phyloP scores from a whole-genome alignment of 1,284 basidiomycete genomes.

The Rhodotorula sp. region DNA sequence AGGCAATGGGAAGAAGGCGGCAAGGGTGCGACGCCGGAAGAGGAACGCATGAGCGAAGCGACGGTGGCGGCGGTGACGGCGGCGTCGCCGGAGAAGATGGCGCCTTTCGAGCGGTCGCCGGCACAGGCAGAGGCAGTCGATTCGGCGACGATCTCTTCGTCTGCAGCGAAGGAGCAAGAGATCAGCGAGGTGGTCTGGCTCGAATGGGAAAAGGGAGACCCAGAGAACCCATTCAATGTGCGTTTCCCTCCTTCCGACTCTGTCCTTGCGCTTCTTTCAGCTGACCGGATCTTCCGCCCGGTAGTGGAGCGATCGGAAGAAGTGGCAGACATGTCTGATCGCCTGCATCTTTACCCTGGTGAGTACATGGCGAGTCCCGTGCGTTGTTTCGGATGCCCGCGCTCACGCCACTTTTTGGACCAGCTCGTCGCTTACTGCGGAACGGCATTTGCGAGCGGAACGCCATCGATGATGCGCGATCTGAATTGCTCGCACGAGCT shows the following conservation, averaged over 20 bases:
- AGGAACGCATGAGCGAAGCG: neutral
- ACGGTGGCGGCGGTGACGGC: neutral
- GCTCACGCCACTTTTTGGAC: neutral
- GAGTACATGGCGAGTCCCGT: neutral
- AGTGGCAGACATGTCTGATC: conserved; percentile 33
- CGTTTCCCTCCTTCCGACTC: neutral
- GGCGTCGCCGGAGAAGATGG: neutral
- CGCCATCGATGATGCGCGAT: conserved; percentile 27
- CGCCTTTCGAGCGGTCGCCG: neutral
- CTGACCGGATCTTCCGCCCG: neutral
- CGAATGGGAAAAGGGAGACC: conserved; percentile 29
- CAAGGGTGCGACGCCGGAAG: neutral
- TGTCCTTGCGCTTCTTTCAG: too few species aligned
- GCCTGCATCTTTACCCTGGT: conserved; percentile 30
- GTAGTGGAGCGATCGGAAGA: conserved; percentile 31
- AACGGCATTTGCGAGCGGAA: conserved; percentile 30
- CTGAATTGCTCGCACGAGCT: conserved; percentile 27
- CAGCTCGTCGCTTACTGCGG: conserved; percentile 24
- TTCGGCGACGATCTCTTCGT: conserved; percentile 1
- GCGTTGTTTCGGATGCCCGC: too few species aligned
- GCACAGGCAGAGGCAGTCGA: neutral
- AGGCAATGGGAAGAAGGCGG: neutral
- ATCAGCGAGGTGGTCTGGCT: conserved; percentile 28
- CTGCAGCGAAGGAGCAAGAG: neutral
- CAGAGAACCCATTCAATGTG: conserved; percentile 39